Conservation (phyloP, 1,139 yeast genomes). For the Yarrowia galli region DNA sequence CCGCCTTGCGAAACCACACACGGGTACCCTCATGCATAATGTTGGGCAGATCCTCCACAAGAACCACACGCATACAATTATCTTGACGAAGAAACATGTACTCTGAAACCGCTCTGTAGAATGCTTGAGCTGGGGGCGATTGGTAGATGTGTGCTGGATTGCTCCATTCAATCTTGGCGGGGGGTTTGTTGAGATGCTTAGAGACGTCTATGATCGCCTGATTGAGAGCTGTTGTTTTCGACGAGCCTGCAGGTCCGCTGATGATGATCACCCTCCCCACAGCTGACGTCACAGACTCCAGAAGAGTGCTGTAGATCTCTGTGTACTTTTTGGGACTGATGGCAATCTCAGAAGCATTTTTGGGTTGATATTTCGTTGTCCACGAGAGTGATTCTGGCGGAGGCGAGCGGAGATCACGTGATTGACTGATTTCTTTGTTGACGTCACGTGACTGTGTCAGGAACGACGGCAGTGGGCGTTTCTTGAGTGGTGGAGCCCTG, state of each 20-base stretch:
- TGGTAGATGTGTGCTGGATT: slow-evolving; percentile 4
- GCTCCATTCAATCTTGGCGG: slow-evolving; percentile 13
- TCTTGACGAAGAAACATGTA: slow-evolving; percentile 28
- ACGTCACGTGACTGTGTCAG: slow-evolving; percentile 5
- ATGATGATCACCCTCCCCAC: slow-evolving; percentile 7
- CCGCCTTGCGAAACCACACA: background rate
- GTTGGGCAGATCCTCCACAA: slow-evolving; percentile 27
- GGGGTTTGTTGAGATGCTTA: background rate
- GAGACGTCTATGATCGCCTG: slow-evolving; percentile 2
- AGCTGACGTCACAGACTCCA: slow-evolving; percentile 6
- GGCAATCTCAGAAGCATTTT: slow-evolving; percentile 8
- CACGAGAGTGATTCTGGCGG: background rate
- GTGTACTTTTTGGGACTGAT: slow-evolving; percentile 19
- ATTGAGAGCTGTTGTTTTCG: slow-evolving; percentile 16
- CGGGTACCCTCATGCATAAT: slow-evolving; percentile 28
- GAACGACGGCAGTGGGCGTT: background rate
- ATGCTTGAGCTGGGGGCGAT: slow-evolving; percentile 3
- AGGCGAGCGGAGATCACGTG: slow-evolving; percentile 1
- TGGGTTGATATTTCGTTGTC: background rate
- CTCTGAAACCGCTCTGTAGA: slow-evolving; percentile 16
- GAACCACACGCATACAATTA: background rate
- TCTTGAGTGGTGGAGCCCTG: background rate
- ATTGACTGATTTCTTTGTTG: background rate
- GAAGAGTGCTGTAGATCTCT: background rate
- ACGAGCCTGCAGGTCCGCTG: slow-evolving; percentile 35